phyloP scores from a whole-genome alignment of 2,329 filamentous ascomycete species.

The Diaporthe amygdali region DNA sequence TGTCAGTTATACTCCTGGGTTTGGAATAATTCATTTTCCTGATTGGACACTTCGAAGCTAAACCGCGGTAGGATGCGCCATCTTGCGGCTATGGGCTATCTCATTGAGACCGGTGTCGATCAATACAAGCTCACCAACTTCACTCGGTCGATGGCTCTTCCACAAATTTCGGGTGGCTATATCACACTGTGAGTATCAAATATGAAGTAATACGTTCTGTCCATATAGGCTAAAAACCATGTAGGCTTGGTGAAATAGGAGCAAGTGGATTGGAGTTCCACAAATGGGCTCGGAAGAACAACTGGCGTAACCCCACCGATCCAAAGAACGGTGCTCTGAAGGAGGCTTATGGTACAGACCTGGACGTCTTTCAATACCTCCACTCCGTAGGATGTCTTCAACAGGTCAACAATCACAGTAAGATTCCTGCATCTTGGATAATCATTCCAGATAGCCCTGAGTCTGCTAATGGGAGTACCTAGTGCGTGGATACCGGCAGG shows the following conservation, averaged over 20 bases:
- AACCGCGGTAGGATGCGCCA: conserved; percentile 38
- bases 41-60: background rate
- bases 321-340: background rate
- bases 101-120: conserved; percentile 40
- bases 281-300: conserved; percentile 5
- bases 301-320: background rate
- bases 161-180: conserved; percentile 41
- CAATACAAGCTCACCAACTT: conserved; percentile 45
- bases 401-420: background rate
- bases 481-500: conserved; percentile 39
- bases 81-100: conserved; percentile 44
- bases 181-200: background rate
- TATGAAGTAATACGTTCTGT: too few species aligned
- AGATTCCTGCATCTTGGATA: background rate
- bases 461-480: background rate
- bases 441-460: background rate
- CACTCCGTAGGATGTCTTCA: background rate
- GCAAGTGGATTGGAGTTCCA: background rate
- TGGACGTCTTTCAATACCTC: background rate
- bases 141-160: conserved; percentile 39
- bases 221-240: background rate
- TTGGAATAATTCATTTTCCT: background rate
- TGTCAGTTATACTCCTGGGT: background rate
- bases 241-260: background rate
- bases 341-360: background rate